A percentile compares a stretch with the other conserved stretches of the same genome.
These are phyloP conservation scores for Vitellaria paradoxa DNA, from an alignment of 179 eudicot genomes.

Conservation along the genomic window DNA sequence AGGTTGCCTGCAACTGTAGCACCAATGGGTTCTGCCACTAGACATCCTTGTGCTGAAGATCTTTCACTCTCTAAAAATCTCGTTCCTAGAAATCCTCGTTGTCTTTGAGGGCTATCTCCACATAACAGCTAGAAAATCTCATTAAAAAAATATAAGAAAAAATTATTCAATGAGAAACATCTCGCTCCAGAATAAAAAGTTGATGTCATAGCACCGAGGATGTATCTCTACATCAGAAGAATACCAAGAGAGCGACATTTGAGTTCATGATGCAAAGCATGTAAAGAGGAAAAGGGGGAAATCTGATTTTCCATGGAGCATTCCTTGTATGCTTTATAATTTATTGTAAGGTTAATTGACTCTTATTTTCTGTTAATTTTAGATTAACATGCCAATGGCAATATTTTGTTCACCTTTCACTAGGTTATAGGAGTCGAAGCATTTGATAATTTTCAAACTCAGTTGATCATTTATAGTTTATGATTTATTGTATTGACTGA, in stretches of 20 bases:
- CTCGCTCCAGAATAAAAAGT: background rate
- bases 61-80: background rate
- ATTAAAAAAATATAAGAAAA: background rate
- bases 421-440: background rate
- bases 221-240: background rate
- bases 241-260: background rate
- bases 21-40: conserved; percentile 81
- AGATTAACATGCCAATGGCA: no score
- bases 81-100: background rate
- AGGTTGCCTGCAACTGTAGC: conserved; percentile 72
- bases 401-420: background rate
- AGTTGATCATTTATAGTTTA: no score
- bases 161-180: background rate
- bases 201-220: background rate
- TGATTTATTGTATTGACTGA: background rate
- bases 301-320: background rate
- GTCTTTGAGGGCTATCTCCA: conserved; percentile 1
- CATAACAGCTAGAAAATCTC: background rate
- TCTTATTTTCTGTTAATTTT: no score
- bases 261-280: background rate
- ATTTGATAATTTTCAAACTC: background rate
- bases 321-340: background rate
- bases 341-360: no score
- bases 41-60: conserved; percentile 39
- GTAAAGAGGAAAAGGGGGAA: background rate